Evolutionary conservation across 2,329 filamentous ascomycete genomes (phyloP).

Genomic region (Cyclaneusma minus): DNA sequence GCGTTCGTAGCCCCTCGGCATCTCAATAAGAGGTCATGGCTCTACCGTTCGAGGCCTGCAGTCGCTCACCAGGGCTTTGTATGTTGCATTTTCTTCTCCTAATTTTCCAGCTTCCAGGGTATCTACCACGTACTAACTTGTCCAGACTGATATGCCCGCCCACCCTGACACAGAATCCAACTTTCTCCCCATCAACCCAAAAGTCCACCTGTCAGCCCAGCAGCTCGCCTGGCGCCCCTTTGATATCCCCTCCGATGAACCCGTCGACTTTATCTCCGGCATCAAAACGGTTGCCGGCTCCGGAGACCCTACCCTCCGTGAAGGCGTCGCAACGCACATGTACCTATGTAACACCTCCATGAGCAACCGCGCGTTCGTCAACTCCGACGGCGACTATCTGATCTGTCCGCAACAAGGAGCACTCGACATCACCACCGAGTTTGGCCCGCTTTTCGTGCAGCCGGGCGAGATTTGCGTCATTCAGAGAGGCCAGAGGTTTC

Average conservation of each 20-base stretch:
- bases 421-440: constrained; percentile 48
- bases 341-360: constrained; percentile 31
- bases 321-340: constrained; percentile 32
- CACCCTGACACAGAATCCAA: constrained; percentile 23
- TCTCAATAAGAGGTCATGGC: constrained; percentile 25
- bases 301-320: constrained; percentile 32
- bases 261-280: constrained; percentile 29
- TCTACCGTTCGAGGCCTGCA: constrained; percentile 26
- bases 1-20: constrained; percentile 26
- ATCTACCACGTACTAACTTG: constrained; percentile 28
- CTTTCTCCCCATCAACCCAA: constrained; percentile 29
- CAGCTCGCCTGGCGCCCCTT: constrained; percentile 35
- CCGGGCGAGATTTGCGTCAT: constrained; percentile 49
- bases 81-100: constrained; percentile 15
- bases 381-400: constrained; percentile 48
- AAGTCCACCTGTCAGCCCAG: constrained; percentile 27
- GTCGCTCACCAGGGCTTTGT: constrained; percentile 24
- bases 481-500: constrained; percentile 44
- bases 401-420: constrained; percentile 45
- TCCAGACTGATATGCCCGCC: constrained; percentile 12
- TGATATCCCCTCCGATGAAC: constrained; percentile 24
- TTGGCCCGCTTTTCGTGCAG: constrained; percentile 30
- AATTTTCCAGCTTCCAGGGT: constrained; percentile 25
- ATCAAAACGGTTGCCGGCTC: constrained; percentile 32
- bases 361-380: constrained; percentile 28